Evolutionary conservation across 176 grass and related monocot genomes (phyloP), one percentile per base, ranked within the genome.

Genomic region (Triticum monococcum): DNA sequence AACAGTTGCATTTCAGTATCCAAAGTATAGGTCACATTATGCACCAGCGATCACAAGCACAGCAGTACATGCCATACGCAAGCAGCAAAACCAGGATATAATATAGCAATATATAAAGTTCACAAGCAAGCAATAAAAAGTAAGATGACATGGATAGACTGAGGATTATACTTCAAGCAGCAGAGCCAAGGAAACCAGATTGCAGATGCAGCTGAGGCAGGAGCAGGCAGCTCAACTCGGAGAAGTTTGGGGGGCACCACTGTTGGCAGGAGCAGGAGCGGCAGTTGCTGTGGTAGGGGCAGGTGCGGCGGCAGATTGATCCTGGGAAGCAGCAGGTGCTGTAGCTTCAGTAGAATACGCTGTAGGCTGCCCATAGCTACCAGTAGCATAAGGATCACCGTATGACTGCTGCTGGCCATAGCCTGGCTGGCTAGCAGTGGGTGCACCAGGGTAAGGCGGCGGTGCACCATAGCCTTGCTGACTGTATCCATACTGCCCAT

Each of bases 371-470:
- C 83, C 89, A 37, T 94, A 97, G 32, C 64, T 85, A 80, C 88
- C 90, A 60, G 78, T 86, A 16, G 79, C 94, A 84, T 93, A 96
- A 77, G 94, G 81, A 75, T 96, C 94, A 11, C 84, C 77, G 17
- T 91, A 93, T 9, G 87, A 54, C 73, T 89, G 87, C 57, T 95
- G 91, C 81, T 86, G 84, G 4, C 88, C 92, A 87, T 97, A 97
- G 59, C 95, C 87, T 5, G 79, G 88, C 36, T 93, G 78, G 68
- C 79, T 75, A 17, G 73, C 38, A 12, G 83, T 31, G 3, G 88
- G 85, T 23, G 79, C 91, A 64, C 91, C 88, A 83, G 88, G 88
- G 43, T 93, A 93, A 46, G 87, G 78, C 3, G 86, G 91, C 0
- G 72, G 89, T 3, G 86, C 88, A 4, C 89, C 92, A 80, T 91